phyloP scores from a whole-genome alignment of 352 stramenopile genomes.

The Phytophthora cactorum region DNA sequence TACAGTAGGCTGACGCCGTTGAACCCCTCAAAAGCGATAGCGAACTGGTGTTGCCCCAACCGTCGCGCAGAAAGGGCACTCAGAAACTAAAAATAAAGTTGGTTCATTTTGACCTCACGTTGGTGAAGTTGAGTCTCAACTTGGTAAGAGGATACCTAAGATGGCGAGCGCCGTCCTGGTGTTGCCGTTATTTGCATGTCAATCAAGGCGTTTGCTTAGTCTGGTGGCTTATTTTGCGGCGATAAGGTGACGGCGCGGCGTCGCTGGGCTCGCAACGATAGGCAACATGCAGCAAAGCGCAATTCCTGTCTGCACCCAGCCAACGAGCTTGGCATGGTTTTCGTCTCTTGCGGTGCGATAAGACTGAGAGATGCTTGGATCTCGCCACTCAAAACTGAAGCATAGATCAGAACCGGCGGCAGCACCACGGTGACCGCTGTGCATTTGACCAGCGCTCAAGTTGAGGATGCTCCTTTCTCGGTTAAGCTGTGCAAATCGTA shows the following conservation, averaged over 20 bases:
- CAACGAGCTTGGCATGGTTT: slow-evolving; percentile 2
- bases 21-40: slow-evolving; percentile 28
- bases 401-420: slow-evolving; percentile 17
- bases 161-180: neutral
- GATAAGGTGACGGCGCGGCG: neutral
- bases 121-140: neutral
- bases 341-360: neutral
- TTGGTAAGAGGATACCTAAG: neutral
- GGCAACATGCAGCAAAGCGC: slow-evolving; percentile 10
- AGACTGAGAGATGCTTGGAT: slow-evolving; percentile 2
- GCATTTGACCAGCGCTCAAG: too few species aligned
- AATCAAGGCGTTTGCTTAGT: neutral
- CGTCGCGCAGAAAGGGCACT: slow-evolving; percentile 18
- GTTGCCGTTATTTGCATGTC: neutral
- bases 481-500: slow-evolving; percentile 16
- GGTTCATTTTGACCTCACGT: neutral
- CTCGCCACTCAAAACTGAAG: slow-evolving; percentile 22
- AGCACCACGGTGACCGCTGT: neutral
- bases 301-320: slow-evolving; percentile 9
- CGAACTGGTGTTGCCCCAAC: slow-evolving; percentile 18
- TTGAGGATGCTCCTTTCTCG: neutral
- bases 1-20: slow-evolving; percentile 9
- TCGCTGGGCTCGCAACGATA: slow-evolving; percentile 4
- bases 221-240: neutral
- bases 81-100: neutral